Evolutionary conservation across 768 basidiomycete species (phyloP).

Genomic region (Psilocybe cubensis): DNA sequence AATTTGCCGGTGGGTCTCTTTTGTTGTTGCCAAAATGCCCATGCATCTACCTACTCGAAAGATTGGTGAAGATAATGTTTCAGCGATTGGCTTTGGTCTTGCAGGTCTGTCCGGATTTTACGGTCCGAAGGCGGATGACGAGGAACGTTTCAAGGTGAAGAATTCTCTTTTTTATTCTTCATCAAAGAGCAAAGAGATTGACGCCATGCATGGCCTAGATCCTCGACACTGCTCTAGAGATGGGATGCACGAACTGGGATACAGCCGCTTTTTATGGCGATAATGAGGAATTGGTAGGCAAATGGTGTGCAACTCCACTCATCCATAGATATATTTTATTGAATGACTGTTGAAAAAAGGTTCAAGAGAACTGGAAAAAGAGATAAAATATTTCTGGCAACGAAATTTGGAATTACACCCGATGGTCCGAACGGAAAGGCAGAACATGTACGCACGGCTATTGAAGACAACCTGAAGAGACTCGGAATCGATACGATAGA

Average conservation of each 20-base stretch:
- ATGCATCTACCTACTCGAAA: slow-evolving; percentile 26
- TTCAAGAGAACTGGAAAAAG: slow-evolving; percentile 56
- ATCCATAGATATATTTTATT: background rate
- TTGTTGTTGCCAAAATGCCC: too few species aligned
- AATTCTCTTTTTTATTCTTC: background rate
- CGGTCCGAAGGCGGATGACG: slow-evolving; percentile 45
- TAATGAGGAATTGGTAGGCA: slow-evolving; percentile 45
- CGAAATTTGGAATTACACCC: slow-evolving; percentile 43
- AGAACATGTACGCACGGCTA: slow-evolving; percentile 39
- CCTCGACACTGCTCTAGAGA: slow-evolving; percentile 44
- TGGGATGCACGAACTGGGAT: slow-evolving; percentile 51
- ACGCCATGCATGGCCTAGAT: too few species aligned
- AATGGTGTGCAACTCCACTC: slow-evolving; percentile 34
- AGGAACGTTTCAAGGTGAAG: slow-evolving; percentile 46
- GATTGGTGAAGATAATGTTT: slow-evolving; percentile 45
- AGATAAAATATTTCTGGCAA: slow-evolving; percentile 62
- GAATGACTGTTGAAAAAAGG: slow-evolving; percentile 26
- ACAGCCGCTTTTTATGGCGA: slow-evolving; percentile 49
- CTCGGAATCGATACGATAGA: slow-evolving; percentile 49
- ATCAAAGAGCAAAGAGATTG: too few species aligned
- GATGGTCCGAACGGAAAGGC: slow-evolving; percentile 32
- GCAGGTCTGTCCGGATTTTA: slow-evolving; percentile 56
- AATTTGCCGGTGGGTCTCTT: too few species aligned
- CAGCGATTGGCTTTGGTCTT: slow-evolving; percentile 58
- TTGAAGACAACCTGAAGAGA: slow-evolving; percentile 42